These are phyloP conservation scores for Lactarius deliciosus DNA, from an alignment of 768 basidiomycete genomes.

Conservation along the genomic window DNA sequence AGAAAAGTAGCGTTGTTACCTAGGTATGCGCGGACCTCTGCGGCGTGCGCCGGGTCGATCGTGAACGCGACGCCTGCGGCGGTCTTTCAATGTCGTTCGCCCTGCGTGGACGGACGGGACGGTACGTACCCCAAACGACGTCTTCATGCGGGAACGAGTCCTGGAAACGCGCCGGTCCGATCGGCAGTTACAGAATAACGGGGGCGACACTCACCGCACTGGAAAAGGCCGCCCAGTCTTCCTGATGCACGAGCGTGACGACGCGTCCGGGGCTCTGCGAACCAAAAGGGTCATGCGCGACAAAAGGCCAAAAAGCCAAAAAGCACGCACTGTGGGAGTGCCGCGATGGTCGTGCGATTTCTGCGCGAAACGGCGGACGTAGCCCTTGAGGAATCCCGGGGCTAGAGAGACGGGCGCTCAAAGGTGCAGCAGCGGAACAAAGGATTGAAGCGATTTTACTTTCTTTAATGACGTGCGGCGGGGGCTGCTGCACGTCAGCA, in stretches of 20 bases:
- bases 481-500: conserved; percentile 52
- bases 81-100: no score
- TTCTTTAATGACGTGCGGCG: conserved; percentile 71
- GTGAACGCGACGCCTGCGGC: conserved; percentile 75
- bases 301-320: not conserved
- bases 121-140: conserved; percentile 74
- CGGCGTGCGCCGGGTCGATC: conserved; percentile 73
- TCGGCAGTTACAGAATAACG: not conserved
- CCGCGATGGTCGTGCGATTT: conserved; percentile 92
- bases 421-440: not conserved
- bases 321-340: conserved; percentile 64
- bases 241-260: conserved; percentile 84
- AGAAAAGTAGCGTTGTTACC: conserved; percentile 43
- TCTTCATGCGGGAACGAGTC: conserved; percentile 72
- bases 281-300: not conserved
- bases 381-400: conserved; percentile 86
- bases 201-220: conserved; percentile 45
- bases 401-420: conserved; percentile 39
- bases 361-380: conserved; percentile 88
- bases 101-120: not conserved
- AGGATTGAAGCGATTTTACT: conserved; percentile 42
- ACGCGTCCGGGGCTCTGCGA: conserved; percentile 79
- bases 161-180: conserved; percentile 36
- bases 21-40: conserved; percentile 80
- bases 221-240: conserved; percentile 82